A percentile compares a stretch with the other conserved stretches of the same genome.
Evolutionary conservation across 2,329 filamentous ascomycete species (phyloP).

Genomic region (Fusarium albidum): DNA sequence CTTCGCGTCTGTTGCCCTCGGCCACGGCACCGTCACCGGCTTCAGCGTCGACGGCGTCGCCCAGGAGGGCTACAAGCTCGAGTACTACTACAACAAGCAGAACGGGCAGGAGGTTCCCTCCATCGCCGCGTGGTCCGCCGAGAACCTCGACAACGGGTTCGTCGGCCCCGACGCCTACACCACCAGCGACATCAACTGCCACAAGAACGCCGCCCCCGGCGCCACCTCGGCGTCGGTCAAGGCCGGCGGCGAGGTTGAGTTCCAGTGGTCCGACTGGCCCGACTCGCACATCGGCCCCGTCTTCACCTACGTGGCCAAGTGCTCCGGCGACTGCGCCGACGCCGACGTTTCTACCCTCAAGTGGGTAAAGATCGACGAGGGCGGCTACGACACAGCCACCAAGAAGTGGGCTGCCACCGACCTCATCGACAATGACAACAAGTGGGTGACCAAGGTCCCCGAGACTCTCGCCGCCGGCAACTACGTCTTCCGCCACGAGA

Average conservation of each 20-base stretch:
- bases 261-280: conserved; percentile 55
- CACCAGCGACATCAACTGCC: conserved; percentile 56
- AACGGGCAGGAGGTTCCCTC: conserved; percentile 25
- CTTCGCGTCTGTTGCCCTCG: conserved; percentile 34
- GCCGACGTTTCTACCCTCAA: conserved; percentile 62
- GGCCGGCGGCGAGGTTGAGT: conserved; percentile 52
- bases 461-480: conserved; percentile 46
- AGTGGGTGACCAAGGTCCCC: conserved; percentile 48
- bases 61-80: conserved; percentile 27
- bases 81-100: conserved; percentile 37
- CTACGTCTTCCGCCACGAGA: conserved; percentile 62
- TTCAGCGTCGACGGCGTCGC: conserved; percentile 36
- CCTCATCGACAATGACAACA: conserved; percentile 54
- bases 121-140: conserved; percentile 51
- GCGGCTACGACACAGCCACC: conserved; percentile 53
- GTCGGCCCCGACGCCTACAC: conserved; percentile 52
- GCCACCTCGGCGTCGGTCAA: conserved; percentile 46
- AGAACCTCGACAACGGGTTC: conserved; percentile 60
- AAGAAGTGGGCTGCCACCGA: conserved; percentile 48
- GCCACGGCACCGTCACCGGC: conserved; percentile 35
- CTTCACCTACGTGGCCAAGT: conserved; percentile 70
- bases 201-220: conserved; percentile 49
- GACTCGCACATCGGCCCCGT: conserved; percentile 61
- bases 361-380: conserved; percentile 72
- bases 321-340: conserved; percentile 59